A percentile compares a stretch with the other conserved stretches of the same genome.
These are phyloP conservation scores for Suaeda aralocaspica DNA, from an alignment of 148 eudicot species.

Conservation along the genomic window DNA sequence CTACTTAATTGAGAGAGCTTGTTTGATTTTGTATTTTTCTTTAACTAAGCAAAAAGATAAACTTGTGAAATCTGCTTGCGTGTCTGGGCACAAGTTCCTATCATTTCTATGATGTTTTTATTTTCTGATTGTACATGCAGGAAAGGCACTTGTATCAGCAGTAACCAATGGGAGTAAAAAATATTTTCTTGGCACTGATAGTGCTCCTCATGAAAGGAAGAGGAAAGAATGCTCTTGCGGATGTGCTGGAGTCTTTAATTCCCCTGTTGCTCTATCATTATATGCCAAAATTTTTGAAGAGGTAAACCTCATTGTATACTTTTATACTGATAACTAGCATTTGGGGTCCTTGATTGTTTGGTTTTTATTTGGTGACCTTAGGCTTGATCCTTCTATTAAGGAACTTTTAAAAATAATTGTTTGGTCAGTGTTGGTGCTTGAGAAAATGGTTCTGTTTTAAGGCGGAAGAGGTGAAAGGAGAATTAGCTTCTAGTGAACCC, in stretches of 20 bases:
- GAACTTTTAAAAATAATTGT: no score
- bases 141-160: constrained; percentile 70
- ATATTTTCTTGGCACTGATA: constrained; percentile 92
- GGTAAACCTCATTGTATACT: constrained; percentile 33
- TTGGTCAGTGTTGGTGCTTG: no score
- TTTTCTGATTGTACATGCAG: constrained; percentile 29
- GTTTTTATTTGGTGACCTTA: no score
- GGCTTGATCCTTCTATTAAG: no score
- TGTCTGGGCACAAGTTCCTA: background rate
- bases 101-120: background rate
- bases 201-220: constrained; percentile 85
- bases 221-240: constrained; percentile 77
- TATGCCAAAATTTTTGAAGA: constrained; percentile 90
- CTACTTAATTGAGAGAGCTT: no score
- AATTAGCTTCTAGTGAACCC: no score
- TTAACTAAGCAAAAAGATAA: background rate
- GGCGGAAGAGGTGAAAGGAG: no score
- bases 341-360: background rate
- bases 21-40: background rate
- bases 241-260: constrained; percentile 88
- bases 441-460: no score
- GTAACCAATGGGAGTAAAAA: constrained; percentile 82
- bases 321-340: background rate
- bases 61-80: background rate
- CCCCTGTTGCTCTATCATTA: constrained; percentile 81